These are phyloP conservation scores for Ophiostoma perfectum DNA, from an alignment of 2,329 filamentous ascomycete genomes.

Conservation along the genomic window DNA sequence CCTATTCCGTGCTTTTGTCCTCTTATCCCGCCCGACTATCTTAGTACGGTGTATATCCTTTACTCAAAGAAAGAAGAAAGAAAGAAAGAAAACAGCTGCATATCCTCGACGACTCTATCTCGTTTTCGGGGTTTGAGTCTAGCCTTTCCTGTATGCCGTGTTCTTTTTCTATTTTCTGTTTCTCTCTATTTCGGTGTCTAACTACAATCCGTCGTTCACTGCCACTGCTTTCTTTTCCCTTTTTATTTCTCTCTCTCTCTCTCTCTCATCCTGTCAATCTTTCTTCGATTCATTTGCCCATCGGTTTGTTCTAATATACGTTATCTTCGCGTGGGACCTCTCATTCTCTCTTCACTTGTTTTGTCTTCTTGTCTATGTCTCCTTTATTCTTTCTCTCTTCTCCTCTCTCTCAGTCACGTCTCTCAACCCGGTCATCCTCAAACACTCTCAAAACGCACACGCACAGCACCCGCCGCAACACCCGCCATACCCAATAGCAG, in stretches of 20 bases:
- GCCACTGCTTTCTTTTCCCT: background rate
- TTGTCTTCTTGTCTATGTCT: background rate
- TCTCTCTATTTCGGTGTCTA: background rate
- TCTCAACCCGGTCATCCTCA: background rate
- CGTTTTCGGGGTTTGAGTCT: background rate
- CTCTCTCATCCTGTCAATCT: background rate
- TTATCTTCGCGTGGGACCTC: too few species aligned
- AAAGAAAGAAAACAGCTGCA: background rate
- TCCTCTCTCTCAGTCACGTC: too few species aligned
- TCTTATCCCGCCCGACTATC: background rate
- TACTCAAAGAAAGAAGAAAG: too few species aligned
- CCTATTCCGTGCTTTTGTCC: background rate
- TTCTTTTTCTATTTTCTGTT: background rate
- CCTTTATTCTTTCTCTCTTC: background rate
- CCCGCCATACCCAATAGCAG: background rate
- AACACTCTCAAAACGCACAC: background rate
- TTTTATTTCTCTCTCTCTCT: too few species aligned
- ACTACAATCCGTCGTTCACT: background rate
- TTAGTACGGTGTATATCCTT: background rate
- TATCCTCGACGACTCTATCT: background rate
- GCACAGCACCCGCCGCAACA: background rate
- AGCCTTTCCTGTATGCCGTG: too few species aligned
- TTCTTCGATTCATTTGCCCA: background rate
- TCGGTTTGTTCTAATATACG: too few species aligned
- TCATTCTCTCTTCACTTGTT: background rate